A percentile compares a stretch with the other conserved stretches of the same genome.
Evolutionary conservation across 2,329 filamentous ascomycete species (phyloP).

Genomic region (Neonectria faginata): DNA sequence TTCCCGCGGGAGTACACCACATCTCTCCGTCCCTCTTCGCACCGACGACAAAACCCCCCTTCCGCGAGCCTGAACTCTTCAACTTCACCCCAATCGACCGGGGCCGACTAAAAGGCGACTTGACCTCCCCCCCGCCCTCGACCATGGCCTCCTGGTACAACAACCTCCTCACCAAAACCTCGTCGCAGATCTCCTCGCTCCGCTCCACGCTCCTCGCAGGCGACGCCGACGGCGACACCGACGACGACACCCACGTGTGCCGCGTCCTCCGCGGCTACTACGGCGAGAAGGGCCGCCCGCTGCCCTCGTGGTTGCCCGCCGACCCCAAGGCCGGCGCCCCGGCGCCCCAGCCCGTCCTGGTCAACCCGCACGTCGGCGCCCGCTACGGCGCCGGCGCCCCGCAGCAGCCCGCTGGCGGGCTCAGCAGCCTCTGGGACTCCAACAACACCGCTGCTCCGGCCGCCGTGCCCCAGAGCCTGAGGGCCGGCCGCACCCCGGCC

Average conservation of each 20-base stretch:
- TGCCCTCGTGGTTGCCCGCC: constrained; percentile 88
- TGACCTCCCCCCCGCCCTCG: constrained; percentile 6
- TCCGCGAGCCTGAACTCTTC: background rate
- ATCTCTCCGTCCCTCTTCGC: background rate
- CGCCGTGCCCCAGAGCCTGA: constrained; percentile 57
- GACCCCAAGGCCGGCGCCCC: constrained; percentile 78
- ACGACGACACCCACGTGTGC: constrained; percentile 95
- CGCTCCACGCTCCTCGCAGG: constrained; percentile 76
- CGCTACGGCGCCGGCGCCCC: constrained; percentile 62
- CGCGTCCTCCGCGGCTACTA: constrained; percentile 95
- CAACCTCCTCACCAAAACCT: constrained; percentile 74
- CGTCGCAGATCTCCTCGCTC: constrained; percentile 73
- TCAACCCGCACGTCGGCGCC: constrained; percentile 63
- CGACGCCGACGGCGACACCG: constrained; percentile 76
- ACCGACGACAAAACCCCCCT: background rate
- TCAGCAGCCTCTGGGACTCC: constrained; percentile 71
- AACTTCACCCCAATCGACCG: background rate
- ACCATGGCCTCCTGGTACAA: constrained; percentile 85
- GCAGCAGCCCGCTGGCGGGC: constrained; percentile 48
- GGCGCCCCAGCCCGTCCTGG: constrained; percentile 64
- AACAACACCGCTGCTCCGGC: constrained; percentile 49
- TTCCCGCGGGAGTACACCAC: background rate
- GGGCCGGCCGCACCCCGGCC: constrained; percentile 54
- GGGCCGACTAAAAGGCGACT: background rate
- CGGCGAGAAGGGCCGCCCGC: constrained; percentile 82